phyloP scores from a whole-genome alignment of 2,329 filamentous ascomycete species.

The Xylaria sp. region DNA sequence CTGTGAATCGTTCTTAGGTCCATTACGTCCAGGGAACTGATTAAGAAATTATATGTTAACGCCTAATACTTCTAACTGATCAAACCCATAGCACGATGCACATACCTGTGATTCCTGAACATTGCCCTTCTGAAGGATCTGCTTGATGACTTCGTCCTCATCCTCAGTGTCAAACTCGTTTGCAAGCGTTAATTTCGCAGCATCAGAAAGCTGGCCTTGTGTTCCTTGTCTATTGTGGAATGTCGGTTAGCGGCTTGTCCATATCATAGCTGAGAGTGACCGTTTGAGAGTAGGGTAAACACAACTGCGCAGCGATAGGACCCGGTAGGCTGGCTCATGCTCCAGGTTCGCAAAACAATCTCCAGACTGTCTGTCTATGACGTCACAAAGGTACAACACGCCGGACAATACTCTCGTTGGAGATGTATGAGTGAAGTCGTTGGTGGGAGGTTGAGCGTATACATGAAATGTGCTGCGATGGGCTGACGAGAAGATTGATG shows the following conservation, averaged over 20 bases:
- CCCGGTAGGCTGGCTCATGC: too few species aligned
- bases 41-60: slow-evolving; percentile 5
- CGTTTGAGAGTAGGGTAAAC: too few species aligned
- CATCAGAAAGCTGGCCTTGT: slow-evolving; percentile 81
- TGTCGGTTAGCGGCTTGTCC: slow-evolving; percentile 37
- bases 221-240: slow-evolving; percentile 75
- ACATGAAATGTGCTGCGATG: not conserved
- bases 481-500: slow-evolving; percentile 11
- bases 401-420: not conserved
- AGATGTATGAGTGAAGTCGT: not conserved
- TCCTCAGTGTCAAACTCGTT: slow-evolving; percentile 86
- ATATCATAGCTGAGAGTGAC: not conserved
- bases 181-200: slow-evolving; percentile 79
- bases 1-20: slow-evolving; percentile 63
- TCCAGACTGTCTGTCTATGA: not conserved
- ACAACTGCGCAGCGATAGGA: too few species aligned
- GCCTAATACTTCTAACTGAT: not conserved
- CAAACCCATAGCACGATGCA: not conserved
- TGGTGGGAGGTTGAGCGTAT: not conserved
- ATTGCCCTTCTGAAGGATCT: slow-evolving; percentile 82
- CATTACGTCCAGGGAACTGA: slow-evolving; percentile 65
- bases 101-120: slow-evolving; percentile 70
- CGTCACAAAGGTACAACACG: not conserved
- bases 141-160: slow-evolving; percentile 82
- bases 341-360: too few species aligned